These are phyloP conservation scores for Rhizopogon vulgaris DNA, from an alignment of 768 basidiomycete species.

Conservation along the genomic window DNA sequence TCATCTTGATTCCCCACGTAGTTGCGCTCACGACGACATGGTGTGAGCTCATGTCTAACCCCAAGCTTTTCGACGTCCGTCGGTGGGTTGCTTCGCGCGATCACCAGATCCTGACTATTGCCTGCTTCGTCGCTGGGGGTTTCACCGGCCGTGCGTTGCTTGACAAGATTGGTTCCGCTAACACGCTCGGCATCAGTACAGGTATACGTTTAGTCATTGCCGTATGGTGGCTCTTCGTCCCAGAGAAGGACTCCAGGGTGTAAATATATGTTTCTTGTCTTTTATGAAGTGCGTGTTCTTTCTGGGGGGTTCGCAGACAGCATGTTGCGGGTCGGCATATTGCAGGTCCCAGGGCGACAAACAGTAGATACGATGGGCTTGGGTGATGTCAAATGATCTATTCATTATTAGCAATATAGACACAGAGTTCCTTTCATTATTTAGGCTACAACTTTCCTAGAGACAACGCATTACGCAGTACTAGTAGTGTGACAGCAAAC, in stretches of 20 bases:
- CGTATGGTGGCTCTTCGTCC: constrained; percentile 62
- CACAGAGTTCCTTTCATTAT: neutral
- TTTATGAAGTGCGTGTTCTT: neutral
- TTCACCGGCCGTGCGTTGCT: constrained; percentile 59
- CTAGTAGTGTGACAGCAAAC: neutral
- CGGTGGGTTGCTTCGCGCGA: constrained; percentile 56
- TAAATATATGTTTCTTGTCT: neutral
- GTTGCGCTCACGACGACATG: constrained; percentile 87
- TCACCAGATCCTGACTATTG: constrained; percentile 61
- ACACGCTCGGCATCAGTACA: constrained; percentile 56
- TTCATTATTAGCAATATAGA: neutral
- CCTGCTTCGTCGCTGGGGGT: constrained; percentile 69
- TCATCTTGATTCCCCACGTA: constrained; percentile 16
- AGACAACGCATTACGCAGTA: no score
- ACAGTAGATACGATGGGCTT: neutral
- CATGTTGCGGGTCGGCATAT: neutral
- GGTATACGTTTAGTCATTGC: constrained; percentile 57
- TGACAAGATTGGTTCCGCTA: constrained; percentile 52
- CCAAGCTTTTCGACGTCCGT: constrained; percentile 58
- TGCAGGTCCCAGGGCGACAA: neutral
- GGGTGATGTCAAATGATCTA: no score
- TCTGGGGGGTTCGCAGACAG: neutral
- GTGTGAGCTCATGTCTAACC: constrained; percentile 84
- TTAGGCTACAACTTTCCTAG: neutral
- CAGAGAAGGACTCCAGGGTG: constrained; percentile 18